Conservation (phyloP, 164 flowering plant species). For the Taxillus chinensis region DNA sequence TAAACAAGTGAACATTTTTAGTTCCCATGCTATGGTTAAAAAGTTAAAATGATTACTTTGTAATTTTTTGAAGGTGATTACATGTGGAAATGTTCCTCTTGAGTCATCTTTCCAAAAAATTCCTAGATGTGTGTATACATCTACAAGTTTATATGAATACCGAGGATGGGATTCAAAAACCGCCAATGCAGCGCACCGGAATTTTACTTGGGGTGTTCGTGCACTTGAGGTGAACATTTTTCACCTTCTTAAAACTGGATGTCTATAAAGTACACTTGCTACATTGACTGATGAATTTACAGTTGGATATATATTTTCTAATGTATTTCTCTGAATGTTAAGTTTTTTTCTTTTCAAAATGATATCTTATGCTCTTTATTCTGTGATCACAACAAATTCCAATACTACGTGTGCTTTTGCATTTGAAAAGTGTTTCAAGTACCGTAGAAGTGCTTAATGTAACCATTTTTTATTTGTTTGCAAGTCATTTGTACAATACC, state of each 20-base stretch:
- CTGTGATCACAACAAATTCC: no score
- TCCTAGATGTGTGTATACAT: slow-evolving; percentile 85
- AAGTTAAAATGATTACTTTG: slow-evolving; percentile 1
- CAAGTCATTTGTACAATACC: no score
- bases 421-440: no score
- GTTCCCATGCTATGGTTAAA: no score
- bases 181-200: slow-evolving; percentile 80
- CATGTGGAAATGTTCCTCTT: slow-evolving; percentile 91
- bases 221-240: slow-evolving; percentile 56
- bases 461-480: no score
- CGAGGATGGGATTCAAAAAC: slow-evolving; percentile 96
- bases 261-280: background rate
- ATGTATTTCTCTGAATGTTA: no score
- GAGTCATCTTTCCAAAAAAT: slow-evolving; percentile 80
- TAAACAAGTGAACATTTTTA: no score
- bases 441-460: no score
- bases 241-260: background rate
- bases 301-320: background rate
- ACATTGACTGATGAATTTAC: background rate
- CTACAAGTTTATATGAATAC: slow-evolving; percentile 84
- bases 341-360: no score
- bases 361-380: no score
- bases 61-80: slow-evolving; percentile 67
- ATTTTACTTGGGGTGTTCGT: slow-evolving; percentile 92
- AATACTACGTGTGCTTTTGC: no score